These are phyloP conservation scores for Coniochaeta hoffmannii DNA, from an alignment of 2,329 filamentous ascomycete species.

Conservation along the genomic window DNA sequence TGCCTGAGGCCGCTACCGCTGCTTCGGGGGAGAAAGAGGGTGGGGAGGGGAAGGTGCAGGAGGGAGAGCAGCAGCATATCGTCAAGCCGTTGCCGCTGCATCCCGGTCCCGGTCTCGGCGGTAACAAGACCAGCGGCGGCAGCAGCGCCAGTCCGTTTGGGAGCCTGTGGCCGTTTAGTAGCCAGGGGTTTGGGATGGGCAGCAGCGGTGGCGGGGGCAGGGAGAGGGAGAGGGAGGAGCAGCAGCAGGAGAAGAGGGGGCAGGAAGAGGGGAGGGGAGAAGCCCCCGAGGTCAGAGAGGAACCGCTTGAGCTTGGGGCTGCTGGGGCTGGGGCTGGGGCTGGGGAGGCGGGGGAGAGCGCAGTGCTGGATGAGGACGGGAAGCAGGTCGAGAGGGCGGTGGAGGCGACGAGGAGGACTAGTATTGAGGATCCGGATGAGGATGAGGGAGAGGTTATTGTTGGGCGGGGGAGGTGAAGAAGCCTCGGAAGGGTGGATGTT, in stretches of 20 bases:
- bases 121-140: slow-evolving; percentile 22
- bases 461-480: slow-evolving; percentile 4
- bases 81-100: slow-evolving; percentile 49
- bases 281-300: slow-evolving; percentile 21
- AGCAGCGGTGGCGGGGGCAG: slow-evolving; percentile 20
- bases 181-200: slow-evolving; percentile 26
- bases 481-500: not conserved
- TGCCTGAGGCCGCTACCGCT: slow-evolving; percentile 40
- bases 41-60: slow-evolving; percentile 8
- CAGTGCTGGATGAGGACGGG: slow-evolving; percentile 29
- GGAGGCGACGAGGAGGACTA: slow-evolving; percentile 47
- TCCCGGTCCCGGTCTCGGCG: too few species aligned
- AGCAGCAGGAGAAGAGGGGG: slow-evolving; percentile 20
- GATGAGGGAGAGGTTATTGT: slow-evolving; percentile 25
- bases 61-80: slow-evolving; percentile 37
- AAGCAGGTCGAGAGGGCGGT: slow-evolving; percentile 36
- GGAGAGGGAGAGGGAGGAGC: slow-evolving; percentile 21
- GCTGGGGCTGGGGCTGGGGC: too few species aligned
- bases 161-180: slow-evolving; percentile 53
- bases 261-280: slow-evolving; percentile 17
- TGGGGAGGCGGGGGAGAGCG: slow-evolving; percentile 8
- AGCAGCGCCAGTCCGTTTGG: slow-evolving; percentile 28
- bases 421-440: slow-evolving; percentile 53
- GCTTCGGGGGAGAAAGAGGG: not conserved
- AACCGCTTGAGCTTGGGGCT: slow-evolving; percentile 14